phyloP scores from a whole-genome alignment of 2,329 filamentous ascomycete genomes.

The Cylindrodendrum hubeiense region DNA sequence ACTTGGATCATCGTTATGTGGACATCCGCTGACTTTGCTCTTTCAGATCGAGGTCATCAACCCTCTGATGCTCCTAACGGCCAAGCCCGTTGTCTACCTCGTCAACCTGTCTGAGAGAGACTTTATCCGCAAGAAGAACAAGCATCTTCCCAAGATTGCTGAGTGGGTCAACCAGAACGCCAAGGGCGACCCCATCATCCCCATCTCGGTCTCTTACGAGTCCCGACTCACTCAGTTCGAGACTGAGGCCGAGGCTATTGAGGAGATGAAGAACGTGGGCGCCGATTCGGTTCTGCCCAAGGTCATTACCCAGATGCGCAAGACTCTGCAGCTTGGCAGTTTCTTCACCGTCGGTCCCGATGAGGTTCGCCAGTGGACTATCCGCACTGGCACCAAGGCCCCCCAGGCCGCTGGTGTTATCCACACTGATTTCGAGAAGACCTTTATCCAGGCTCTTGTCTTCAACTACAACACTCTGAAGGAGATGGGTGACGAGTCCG shows the following conservation, averaged over 20 bases:
- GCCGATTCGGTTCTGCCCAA: slow-evolving; percentile 93
- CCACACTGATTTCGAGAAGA: slow-evolving; percentile 99
- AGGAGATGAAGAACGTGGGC: slow-evolving; percentile 90
- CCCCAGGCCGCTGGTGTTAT: slow-evolving; percentile 98
- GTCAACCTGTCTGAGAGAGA: slow-evolving; percentile 98
- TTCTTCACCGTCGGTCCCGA: slow-evolving; percentile 98
- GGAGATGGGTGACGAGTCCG: slow-evolving; percentile 88
- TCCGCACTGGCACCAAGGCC: slow-evolving; percentile 96
- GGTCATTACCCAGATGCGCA: slow-evolving; percentile 92
- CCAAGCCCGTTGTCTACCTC: slow-evolving; percentile 96
- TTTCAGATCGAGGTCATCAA: slow-evolving; percentile 95
- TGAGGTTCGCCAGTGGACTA: slow-evolving; percentile 98
- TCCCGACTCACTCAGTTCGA: slow-evolving; percentile 88
- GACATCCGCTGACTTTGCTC: slow-evolving; percentile 39
- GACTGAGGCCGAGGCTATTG: slow-evolving; percentile 79
- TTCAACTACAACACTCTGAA: slow-evolving; percentile 88
- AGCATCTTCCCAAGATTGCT: slow-evolving; percentile 92
- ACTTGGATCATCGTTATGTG: slow-evolving; percentile 9
- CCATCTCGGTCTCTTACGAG: slow-evolving; percentile 92
- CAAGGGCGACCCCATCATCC: slow-evolving; percentile 88
- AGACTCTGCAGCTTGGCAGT: slow-evolving; percentile 87
- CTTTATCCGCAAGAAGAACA: slow-evolving; percentile 99
- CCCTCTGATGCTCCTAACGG: slow-evolving; percentile 92
- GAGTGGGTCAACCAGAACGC: slow-evolving; percentile 97
- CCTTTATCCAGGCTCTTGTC: slow-evolving; percentile 95